A percentile compares a stretch with the other conserved stretches of the same genome.
phyloP scores from a whole-genome alignment of 2,329 filamentous ascomycete genomes.

The Clonostachys byssicola region DNA sequence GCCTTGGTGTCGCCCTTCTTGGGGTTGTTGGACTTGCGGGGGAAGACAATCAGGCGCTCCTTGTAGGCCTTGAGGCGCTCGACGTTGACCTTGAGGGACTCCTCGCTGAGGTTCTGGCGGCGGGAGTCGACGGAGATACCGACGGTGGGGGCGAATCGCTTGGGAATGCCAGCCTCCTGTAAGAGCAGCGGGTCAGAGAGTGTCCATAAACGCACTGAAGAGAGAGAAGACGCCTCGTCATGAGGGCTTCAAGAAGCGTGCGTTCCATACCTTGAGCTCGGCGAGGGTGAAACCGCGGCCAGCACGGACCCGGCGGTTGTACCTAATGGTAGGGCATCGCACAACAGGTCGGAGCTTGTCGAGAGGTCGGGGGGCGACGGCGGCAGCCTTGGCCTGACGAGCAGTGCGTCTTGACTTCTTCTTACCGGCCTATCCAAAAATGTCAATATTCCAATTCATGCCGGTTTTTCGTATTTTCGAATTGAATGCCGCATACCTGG shows the following conservation, averaged over 20 bases:
- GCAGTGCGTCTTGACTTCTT: slow-evolving; percentile 90
- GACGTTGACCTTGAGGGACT: slow-evolving; percentile 92
- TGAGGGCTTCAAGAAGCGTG: too few species aligned
- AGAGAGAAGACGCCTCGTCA: too few species aligned
- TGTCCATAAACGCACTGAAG: too few species aligned
- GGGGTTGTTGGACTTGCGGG: slow-evolving; percentile 87
- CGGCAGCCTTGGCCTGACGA: slow-evolving; percentile 90
- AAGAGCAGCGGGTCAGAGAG: slow-evolving; percentile 21
- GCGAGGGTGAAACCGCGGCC: slow-evolving; percentile 96
- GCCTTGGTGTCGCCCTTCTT: slow-evolving; percentile 92
- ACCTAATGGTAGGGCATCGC: slow-evolving; percentile 96
- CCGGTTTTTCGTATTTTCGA: background rate
- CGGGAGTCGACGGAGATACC: slow-evolving; percentile 96
- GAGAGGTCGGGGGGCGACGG: slow-evolving; percentile 91
- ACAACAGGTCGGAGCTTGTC: slow-evolving; percentile 96
- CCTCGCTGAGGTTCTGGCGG: slow-evolving; percentile 95
- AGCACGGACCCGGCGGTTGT: slow-evolving; percentile 96
- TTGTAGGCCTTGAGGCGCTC: slow-evolving; percentile 97
- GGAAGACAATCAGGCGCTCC: slow-evolving; percentile 94
- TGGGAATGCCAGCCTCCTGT: slow-evolving; percentile 91
- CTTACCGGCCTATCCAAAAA: slow-evolving; percentile 71
- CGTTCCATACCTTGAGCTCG: slow-evolving; percentile 85
- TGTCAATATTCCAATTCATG: slow-evolving; percentile 1
- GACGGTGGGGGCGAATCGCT: slow-evolving; percentile 90
- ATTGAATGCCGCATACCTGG: slow-evolving; percentile 66